phyloP scores from a whole-genome alignment of 805 yeast genomes.

The Metschnikowia chrysomelidarum region DNA sequence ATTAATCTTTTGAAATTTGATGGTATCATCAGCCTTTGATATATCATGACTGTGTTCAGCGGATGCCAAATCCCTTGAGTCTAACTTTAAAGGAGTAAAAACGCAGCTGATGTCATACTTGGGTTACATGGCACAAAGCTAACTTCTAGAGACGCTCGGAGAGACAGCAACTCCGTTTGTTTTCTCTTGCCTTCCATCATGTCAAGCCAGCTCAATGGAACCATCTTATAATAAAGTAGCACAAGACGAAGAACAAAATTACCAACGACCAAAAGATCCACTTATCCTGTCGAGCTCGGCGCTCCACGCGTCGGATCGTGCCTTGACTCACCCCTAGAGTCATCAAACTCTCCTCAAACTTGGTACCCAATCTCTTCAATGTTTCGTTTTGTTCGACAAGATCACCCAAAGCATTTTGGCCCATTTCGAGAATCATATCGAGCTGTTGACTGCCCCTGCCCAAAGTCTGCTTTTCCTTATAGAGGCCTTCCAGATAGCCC shows the following conservation, averaged over 20 bases:
- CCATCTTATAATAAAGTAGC: slow-evolving; percentile 66
- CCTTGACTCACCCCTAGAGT: slow-evolving; percentile 86
- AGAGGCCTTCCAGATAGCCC: slow-evolving; percentile 59
- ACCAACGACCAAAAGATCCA: slow-evolving; percentile 81
- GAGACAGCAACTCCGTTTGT: too few relatives aligned
- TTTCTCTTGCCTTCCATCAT: too few relatives aligned
- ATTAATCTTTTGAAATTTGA: too few relatives aligned
- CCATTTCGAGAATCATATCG: slow-evolving; percentile 90
- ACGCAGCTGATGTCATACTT: too few relatives aligned
- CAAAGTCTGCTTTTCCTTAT: slow-evolving; percentile 63
- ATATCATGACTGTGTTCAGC: too few relatives aligned
- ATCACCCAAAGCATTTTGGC: slow-evolving; percentile 80
- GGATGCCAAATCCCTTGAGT: too few relatives aligned
- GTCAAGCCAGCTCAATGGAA: slow-evolving; percentile 47
- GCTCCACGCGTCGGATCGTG: slow-evolving; percentile 77
- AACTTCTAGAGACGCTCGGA: too few relatives aligned
- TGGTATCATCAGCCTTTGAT: too few relatives aligned
- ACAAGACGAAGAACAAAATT: slow-evolving; percentile 55
- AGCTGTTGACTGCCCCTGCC: slow-evolving; percentile 74
- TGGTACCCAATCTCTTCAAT: slow-evolving; percentile 58
- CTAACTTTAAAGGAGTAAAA: too few relatives aligned
- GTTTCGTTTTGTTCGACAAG: slow-evolving; percentile 80
- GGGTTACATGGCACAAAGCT: too few relatives aligned
- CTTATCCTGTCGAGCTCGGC: slow-evolving; percentile 82
- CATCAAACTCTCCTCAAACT: slow-evolving; percentile 63